These are phyloP conservation scores for Huntiella omanensis DNA, from an alignment of 2,329 filamentous ascomycete species.

Conservation along the genomic window DNA sequence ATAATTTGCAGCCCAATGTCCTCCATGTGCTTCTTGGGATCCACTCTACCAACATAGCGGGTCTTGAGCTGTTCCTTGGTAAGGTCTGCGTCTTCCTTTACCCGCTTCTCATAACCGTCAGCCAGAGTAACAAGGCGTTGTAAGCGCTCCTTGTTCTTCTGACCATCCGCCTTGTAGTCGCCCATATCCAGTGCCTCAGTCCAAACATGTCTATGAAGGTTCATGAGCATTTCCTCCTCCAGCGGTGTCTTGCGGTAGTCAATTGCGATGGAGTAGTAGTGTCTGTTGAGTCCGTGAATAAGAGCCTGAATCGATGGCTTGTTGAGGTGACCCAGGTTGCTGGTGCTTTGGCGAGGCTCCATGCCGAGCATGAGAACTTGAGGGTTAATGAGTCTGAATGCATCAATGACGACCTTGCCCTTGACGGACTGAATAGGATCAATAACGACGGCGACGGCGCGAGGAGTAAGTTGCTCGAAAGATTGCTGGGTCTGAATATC, in stretches of 20 bases:
- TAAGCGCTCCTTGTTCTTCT: slow-evolving; percentile 72
- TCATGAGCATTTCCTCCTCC: slow-evolving; percentile 99
- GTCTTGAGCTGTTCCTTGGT: slow-evolving; percentile 97
- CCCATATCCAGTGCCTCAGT: slow-evolving; percentile 95
- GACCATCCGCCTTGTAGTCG: slow-evolving; percentile 72
- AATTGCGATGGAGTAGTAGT: slow-evolving; percentile 98
- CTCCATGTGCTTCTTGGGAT: slow-evolving; percentile 98
- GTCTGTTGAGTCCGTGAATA: slow-evolving; percentile 91
- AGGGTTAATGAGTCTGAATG: slow-evolving; percentile 94
- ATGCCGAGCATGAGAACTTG: slow-evolving; percentile 96
- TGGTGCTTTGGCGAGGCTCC: slow-evolving; percentile 92
- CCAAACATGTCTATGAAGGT: slow-evolving; percentile 98
- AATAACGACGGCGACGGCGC: slow-evolving; percentile 92
- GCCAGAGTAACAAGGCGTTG: slow-evolving; percentile 74
- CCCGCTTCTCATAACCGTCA: slow-evolving; percentile 94
- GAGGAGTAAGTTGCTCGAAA: slow-evolving; percentile 95
- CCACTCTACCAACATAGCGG: slow-evolving; percentile 94
- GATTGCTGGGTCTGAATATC: slow-evolving; percentile 99
- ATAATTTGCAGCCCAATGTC: slow-evolving; percentile 92
- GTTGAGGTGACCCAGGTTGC: slow-evolving; percentile 92
- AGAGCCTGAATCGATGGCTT: slow-evolving; percentile 99
- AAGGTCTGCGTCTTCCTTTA: slow-evolving; percentile 95
- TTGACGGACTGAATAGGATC: slow-evolving; percentile 99
- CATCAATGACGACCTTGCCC: slow-evolving; percentile 98
- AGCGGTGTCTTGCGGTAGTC: slow-evolving; percentile 95